These are phyloP conservation scores for Selenicereus undatus DNA, from an alignment of 148 eudicot genomes.

Conservation along the genomic window DNA sequence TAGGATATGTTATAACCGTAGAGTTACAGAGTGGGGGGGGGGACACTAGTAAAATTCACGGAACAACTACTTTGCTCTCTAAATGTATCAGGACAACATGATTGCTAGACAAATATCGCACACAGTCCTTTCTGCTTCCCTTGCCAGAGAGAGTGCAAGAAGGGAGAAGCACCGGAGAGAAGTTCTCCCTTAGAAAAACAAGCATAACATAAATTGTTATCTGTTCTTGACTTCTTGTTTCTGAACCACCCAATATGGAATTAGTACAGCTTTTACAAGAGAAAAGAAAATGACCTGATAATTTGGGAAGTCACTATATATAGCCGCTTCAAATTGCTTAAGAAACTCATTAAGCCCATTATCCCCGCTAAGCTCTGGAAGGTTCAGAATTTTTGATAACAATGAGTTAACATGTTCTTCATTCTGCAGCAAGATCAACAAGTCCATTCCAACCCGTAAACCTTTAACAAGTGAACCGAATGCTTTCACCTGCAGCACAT, in stretches of 20 bases:
- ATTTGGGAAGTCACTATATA: constrained; percentile 88
- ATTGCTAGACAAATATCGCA: neutral
- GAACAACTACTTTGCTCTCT: too few relatives aligned
- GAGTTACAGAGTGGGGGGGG: too few relatives aligned
- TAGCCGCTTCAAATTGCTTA: constrained; percentile 81
- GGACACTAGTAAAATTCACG: too few relatives aligned
- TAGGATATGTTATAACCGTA: neutral
- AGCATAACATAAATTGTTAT: neutral
- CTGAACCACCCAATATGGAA: constrained; percentile 2
- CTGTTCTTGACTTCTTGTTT: neutral
- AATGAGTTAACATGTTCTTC: constrained; percentile 41
- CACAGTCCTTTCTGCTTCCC: neutral
- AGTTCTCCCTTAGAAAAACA: neutral
- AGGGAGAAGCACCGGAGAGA: neutral
- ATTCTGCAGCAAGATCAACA: constrained; percentile 50
- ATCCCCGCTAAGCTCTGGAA: constrained; percentile 61
- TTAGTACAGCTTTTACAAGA: neutral
- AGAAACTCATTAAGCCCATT: constrained; percentile 76
- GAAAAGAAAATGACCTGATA: constrained; percentile 60
- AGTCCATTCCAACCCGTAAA: constrained; percentile 62
- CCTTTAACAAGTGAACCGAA: constrained; percentile 90
- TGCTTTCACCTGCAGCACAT: constrained; percentile 58
- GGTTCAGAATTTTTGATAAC: constrained; percentile 49
- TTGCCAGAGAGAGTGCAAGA: neutral
- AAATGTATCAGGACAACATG: too few relatives aligned